These are phyloP conservation scores for Monosporozyma siamensis DNA, from an alignment of 805 yeast species.

Conservation along the genomic window DNA sequence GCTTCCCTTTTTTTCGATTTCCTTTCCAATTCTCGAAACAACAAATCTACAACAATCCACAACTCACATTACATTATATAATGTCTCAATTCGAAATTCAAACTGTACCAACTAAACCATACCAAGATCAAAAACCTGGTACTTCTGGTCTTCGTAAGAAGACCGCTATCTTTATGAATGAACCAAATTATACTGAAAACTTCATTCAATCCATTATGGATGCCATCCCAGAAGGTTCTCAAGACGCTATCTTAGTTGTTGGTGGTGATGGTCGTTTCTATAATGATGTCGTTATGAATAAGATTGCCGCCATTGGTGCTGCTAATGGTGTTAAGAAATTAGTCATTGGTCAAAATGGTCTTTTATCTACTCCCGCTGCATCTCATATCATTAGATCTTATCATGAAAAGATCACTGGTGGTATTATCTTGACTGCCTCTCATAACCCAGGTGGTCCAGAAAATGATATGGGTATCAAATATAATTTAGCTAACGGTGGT, in stretches of 20 bases:
- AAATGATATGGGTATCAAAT: slow-evolving; percentile 90
- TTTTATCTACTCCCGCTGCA: slow-evolving; percentile 92
- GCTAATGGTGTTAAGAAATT: slow-evolving; percentile 85
- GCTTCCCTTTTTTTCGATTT: no score
- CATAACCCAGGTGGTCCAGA: slow-evolving; percentile 97
- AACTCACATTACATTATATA: no score
- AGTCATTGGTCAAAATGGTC: slow-evolving; percentile 80
- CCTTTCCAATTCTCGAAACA: no score
- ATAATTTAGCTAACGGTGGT: slow-evolving; percentile 90
- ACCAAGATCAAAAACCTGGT: slow-evolving; percentile 91
- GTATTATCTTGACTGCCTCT: slow-evolving; percentile 90
- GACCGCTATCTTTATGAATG: slow-evolving; percentile 68
- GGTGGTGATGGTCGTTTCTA: slow-evolving; percentile 98
- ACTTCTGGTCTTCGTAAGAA: slow-evolving; percentile 94
- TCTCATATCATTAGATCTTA: slow-evolving; percentile 80
- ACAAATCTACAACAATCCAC: no score
- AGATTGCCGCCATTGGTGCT: slow-evolving; percentile 75
- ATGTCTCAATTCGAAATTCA: slow-evolving; percentile 9
- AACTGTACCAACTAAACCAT: slow-evolving; percentile 58
- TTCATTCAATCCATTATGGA: slow-evolving; percentile 79
- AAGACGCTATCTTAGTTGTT: slow-evolving; percentile 68
- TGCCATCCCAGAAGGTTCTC: slow-evolving; percentile 83
- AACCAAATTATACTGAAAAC: slow-evolving; percentile 78
- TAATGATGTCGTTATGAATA: slow-evolving; percentile 70
- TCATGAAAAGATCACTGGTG: slow-evolving; percentile 65